Evolutionary conservation across 352 stramenopile species (phyloP), one percentile per base, ranked within the genome.

Genomic region (Peronospora farinosa): DNA sequence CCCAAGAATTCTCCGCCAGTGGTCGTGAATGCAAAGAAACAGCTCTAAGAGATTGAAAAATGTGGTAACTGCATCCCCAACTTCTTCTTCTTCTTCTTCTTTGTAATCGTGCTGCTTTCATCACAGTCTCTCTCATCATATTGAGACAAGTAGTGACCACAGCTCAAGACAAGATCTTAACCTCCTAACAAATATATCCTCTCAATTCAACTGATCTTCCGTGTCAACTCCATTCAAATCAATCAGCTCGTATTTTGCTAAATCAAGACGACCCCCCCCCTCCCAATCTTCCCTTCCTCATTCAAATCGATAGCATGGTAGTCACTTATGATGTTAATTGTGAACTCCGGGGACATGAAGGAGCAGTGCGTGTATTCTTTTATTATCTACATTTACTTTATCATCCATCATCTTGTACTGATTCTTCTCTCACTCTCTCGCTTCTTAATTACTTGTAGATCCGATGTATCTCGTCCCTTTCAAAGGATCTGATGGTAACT

Each of bases 311-410:
- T 7, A 27, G 3, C 23, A 27, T 27, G 23, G 23, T 4, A 27
- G 23, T 5, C 23, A 27, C 23, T 5, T 76, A 65, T 38, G 52
- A 61, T 51, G 56, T 73, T 36, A 65, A 63, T 55, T 67, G 62
- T 46, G 74, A 86, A 65, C 71, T 92, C 40, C 64, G 74, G 40
- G 76, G 76, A 48, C 80, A 92, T 63, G 76, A 88, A 12, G 78
- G 80, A 60, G 80, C 78, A n/a, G 80, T 90, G 64, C 40, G 72
- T 79, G 5, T 28, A 5, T 15, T 35, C 15, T n/a, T 2, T 41
- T 15, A 30, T 11, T 17, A 2, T 13, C 0, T 31, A 8, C 31
- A 17, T 8, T 15, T 54, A 50, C 9, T 40, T 36, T 19, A 54
- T 13, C 13, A 13, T 28, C 8, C 6, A 65, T 13, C 9, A 19